A percentile compares a stretch with the other conserved stretches of the same genome.
Conservation (phyloP, 805 yeast genomes). For the Groenewaldozyma salmanticensis region DNA sequence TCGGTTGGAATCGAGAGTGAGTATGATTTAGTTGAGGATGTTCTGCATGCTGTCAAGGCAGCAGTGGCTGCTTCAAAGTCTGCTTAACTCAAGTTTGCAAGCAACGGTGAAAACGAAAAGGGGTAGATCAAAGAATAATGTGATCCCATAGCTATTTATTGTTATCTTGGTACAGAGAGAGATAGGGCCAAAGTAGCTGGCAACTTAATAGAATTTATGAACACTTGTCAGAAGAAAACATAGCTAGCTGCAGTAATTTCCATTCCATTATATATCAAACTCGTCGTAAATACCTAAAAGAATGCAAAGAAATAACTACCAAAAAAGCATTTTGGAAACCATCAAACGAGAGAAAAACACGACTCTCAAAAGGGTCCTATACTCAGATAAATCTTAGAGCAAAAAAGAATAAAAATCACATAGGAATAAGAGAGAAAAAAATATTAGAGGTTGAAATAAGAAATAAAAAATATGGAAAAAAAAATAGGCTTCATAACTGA, state of each 20-base stretch:
- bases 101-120: background rate
- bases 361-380: no score
- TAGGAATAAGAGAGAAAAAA: background rate
- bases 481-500: no score
- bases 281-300: no score
- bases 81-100: no score
- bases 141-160: background rate
- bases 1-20: conserved; percentile 82
- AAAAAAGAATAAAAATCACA: background rate
- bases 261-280: no score
- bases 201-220: background rate
- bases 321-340: no score
- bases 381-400: no score
- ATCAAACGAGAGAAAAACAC: no score
- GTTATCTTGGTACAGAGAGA: background rate
- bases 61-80: conserved; percentile 17
- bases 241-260: no score
- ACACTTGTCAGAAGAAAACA: no score
- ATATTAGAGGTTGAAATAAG: background rate
- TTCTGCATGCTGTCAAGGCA: conserved; percentile 53
- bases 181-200: background rate
- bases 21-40: conserved; percentile 66
- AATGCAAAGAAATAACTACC: no score
- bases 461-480: no score
- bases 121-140: background rate